A percentile compares a stretch with the other conserved stretches of the same genome.
phyloP scores from a whole-genome alignment of 2,329 filamentous ascomycete genomes.

The Colletotrichum caudatum region DNA sequence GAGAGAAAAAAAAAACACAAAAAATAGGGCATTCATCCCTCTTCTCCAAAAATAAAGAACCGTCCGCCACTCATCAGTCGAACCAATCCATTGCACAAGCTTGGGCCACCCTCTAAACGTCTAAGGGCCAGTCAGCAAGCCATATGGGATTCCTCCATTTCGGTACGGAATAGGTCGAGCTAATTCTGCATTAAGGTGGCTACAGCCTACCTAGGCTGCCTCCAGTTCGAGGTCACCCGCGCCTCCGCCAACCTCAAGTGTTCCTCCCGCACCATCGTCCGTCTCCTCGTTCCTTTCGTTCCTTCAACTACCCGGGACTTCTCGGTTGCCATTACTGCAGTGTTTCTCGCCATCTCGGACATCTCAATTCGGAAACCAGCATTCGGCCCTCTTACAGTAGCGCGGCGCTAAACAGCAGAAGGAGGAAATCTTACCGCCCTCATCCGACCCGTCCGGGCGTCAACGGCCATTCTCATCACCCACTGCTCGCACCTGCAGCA shows the following conservation, averaged over 20 bases:
- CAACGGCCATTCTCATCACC: background rate
- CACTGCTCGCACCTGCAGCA: background rate
- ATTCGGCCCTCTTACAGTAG: background rate
- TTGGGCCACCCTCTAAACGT: slow-evolving; percentile 32
- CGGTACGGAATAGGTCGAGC: slow-evolving; percentile 3
- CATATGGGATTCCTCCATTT: slow-evolving; percentile 1
- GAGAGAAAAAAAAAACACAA: background rate
- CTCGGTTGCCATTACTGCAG: background rate
- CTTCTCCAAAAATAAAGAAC: slow-evolving; percentile 8
- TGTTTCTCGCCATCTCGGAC: background rate
- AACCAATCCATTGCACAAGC: slow-evolving; percentile 17
- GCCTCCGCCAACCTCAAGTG: slow-evolving; percentile 21
- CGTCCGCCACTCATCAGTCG: slow-evolving; percentile 13
- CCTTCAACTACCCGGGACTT: slow-evolving; percentile 1
- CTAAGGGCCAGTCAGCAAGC: slow-evolving; percentile 9
- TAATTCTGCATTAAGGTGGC: slow-evolving; percentile 3
- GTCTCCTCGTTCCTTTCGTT: slow-evolving; percentile 7
- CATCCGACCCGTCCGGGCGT: background rate
- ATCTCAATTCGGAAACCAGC: background rate
- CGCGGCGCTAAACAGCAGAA: background rate
- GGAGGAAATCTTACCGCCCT: background rate
- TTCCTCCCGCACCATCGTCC: slow-evolving; percentile 13
- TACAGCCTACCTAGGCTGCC: slow-evolving; percentile 5
- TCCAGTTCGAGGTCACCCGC: slow-evolving; percentile 1
- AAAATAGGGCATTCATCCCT: slow-evolving; percentile 32